phyloP scores from a whole-genome alignment of 2,329 filamentous ascomycete genomes.

The Fonsecaea erecta region DNA sequence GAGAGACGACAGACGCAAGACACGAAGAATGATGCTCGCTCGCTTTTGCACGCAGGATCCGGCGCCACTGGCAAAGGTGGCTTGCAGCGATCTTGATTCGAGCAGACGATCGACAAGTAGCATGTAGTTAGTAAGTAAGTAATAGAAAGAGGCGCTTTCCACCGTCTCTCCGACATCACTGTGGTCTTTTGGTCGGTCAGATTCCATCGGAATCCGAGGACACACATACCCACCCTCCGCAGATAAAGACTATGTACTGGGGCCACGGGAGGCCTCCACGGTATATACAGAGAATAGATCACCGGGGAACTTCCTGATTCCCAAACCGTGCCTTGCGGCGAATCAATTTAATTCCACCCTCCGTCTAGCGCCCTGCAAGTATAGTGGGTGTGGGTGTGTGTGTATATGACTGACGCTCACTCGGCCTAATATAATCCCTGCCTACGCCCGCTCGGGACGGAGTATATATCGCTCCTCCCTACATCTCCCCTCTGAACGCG shows the following conservation, averaged over 20 bases:
- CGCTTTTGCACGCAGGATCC: too few species aligned
- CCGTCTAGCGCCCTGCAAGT: too few species aligned
- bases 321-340: not conserved
- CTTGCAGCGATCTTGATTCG: not conserved
- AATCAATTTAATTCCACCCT: not conserved
- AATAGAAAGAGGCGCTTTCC: too few species aligned
- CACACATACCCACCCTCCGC: not conserved
- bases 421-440: not conserved
- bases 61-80: not conserved
- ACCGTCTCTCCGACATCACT: too few species aligned
- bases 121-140: too few species aligned
- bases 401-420: not conserved
- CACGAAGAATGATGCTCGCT: too few species aligned
- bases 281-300: not conserved
- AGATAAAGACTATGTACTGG: not conserved
- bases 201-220: too few species aligned
- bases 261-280: not conserved
- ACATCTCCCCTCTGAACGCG: not conserved
- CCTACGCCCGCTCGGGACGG: not conserved
- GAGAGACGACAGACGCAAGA: not conserved
- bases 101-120: too few species aligned
- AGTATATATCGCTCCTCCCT: not conserved
- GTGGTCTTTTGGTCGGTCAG: too few species aligned
- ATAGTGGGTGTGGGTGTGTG: too few species aligned
- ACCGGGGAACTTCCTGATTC: not conserved